Conservation (phyloP, 306 rosid species). For the Prunus mume region DNA sequence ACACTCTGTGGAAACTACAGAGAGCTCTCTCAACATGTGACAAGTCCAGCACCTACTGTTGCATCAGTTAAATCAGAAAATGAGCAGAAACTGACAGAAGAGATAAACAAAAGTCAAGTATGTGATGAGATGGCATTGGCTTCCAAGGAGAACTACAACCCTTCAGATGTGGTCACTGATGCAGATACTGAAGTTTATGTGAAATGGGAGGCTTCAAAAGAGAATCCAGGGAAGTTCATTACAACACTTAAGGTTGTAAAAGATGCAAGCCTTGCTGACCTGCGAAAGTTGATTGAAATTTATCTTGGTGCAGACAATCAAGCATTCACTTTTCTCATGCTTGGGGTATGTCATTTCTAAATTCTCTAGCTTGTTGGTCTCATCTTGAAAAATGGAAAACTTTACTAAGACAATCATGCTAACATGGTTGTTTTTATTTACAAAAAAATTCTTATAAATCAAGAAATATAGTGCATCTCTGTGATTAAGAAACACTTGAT, state of each 20-base stretch:
- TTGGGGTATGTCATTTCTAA: slow-evolving; percentile 7
- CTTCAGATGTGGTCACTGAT: slow-evolving; percentile 11
- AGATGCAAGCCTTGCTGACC: slow-evolving; percentile 19
- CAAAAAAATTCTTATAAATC: not conserved
- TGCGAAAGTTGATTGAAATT: slow-evolving; percentile 22
- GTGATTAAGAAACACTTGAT: not conserved
- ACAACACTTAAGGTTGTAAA: slow-evolving; percentile 12
- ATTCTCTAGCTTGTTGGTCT: not conserved
- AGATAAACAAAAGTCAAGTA: not conserved
- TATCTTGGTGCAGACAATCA: slow-evolving; percentile 21
- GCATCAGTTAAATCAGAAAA: slow-evolving; percentile 10
- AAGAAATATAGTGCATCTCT: not conserved
- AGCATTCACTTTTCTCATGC: slow-evolving; percentile 16
- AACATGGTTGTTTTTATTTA: not conserved
- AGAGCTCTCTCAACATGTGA: slow-evolving; percentile 62
- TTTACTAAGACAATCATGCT: too few relatives aligned
- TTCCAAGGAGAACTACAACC: slow-evolving; percentile 29
- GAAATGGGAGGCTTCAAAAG: slow-evolving; percentile 28
- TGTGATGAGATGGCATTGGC: not conserved
- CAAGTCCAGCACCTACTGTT: slow-evolving; percentile 41
- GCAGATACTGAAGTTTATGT: slow-evolving; percentile 15
- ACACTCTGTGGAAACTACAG: slow-evolving; percentile 93
- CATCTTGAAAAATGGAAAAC: not conserved
- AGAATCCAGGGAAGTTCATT: slow-evolving; percentile 27
- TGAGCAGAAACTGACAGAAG: not conserved